Conservation (phyloP, 805 yeast genomes). For the Cyberlindnera veronae region DNA sequence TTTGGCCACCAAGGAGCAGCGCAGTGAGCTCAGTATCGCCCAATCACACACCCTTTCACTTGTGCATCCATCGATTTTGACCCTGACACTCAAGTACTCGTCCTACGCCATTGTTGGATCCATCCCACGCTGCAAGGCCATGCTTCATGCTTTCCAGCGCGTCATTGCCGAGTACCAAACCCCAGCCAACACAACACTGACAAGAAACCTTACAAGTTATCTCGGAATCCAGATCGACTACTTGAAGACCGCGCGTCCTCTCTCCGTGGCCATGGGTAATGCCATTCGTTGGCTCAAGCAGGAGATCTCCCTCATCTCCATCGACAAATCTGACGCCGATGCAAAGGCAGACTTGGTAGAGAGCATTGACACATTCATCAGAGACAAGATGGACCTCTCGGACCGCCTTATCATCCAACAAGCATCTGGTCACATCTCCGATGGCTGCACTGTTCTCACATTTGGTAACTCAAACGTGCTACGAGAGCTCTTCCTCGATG, state of each 20-base stretch:
- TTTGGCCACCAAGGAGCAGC: constrained; percentile 74
- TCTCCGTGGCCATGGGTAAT: constrained; percentile 94
- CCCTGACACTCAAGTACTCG: constrained; percentile 75
- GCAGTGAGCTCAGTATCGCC: constrained; percentile 38
- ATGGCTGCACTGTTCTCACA: constrained; percentile 78
- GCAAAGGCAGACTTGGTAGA: constrained; percentile 65
- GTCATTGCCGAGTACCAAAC: constrained; percentile 80
- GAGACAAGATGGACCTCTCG: constrained; percentile 80
- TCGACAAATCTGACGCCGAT: constrained; percentile 52
- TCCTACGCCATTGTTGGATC: constrained; percentile 89
- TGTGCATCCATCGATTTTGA: constrained; percentile 84
- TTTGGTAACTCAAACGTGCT: constrained; percentile 88
- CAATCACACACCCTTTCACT: constrained; percentile 28
- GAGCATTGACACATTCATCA: constrained; percentile 74
- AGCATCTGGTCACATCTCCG: constrained; percentile 72
- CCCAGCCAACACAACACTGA: constrained; percentile 79
- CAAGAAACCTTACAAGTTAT: constrained; percentile 85
- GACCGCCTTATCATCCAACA: constrained; percentile 77
- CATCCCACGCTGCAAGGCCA: constrained; percentile 75
- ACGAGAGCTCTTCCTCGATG: constrained; percentile 65
- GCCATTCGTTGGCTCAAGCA: constrained; percentile 97
- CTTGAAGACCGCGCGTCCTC: constrained; percentile 84
- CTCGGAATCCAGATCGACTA: constrained; percentile 91
- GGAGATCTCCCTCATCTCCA: constrained; percentile 77
- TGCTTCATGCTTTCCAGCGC: constrained; percentile 78